Base-by-base conservation (phyloP, 768 basidiomycete species). In the Asterophora parasitica region DNA sequence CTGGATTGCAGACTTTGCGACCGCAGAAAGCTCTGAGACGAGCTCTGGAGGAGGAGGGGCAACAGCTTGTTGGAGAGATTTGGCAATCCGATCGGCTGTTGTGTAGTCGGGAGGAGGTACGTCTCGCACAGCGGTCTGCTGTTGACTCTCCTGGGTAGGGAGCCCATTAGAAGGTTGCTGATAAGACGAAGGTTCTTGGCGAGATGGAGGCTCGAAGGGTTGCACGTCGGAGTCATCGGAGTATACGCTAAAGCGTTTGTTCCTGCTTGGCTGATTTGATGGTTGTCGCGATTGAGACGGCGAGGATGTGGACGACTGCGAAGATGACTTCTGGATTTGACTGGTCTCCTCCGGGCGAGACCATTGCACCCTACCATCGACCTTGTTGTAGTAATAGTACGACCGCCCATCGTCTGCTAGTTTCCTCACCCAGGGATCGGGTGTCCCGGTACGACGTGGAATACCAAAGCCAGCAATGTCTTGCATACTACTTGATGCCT, bases 371-470 rank as follows among this genome's bases (percentile, higher is more conserved):
- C 78, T 68, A 11, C 85, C 85, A 50, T 83, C 83, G 17, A 75
- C 58, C 53, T 75, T 82, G 71, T 94, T 93, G 63, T 76, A 63
- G 64, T 88, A 93, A 59, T 79, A 90, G 61, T 87, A 89, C 3
- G 85, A 79, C 67, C 79, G 71, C 30, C 89, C 89, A 56, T 93
- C 91, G 58, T 92, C 89, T 17, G 85, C 85, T 37, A 91, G 72
- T 46, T 81, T 81, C 58, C 78, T 79, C 16, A 83, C 69, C 92
- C 92, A 95, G n/a, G 85, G 85, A 55, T 90, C 85, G 15, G 88
- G 85, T 4, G 80, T 81, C 11, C 78, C 74, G 13, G 77, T 75
- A 20, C 77, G 76, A 40, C 72, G 77, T 15, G 71, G 76, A 26
- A 83, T 58, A 33, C 83, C 85, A 58, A 85, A 84, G 7, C 82